phyloP scores from a whole-genome alignment of 129 eudicot genomes.

The Calendula officinalis region DNA sequence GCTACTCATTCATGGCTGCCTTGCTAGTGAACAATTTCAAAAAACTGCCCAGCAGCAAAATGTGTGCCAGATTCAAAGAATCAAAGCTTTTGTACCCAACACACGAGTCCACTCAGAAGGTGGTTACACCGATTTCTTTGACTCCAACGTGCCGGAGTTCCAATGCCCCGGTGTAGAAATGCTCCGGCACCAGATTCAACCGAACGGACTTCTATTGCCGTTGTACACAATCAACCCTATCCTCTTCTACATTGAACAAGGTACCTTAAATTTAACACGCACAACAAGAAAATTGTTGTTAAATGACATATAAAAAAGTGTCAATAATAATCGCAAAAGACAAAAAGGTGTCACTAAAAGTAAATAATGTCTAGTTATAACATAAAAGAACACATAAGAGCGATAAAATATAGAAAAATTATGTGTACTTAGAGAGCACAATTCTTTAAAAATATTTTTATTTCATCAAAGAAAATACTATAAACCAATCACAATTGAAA shows the following conservation, averaged over 20 bases:
- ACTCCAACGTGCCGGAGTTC: slow-evolving; percentile 43
- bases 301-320: too few relatives aligned
- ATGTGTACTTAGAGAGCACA: too few relatives aligned
- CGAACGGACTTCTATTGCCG: slow-evolving; percentile 56
- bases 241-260: slow-evolving; percentile 49
- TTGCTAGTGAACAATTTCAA: slow-evolving; percentile 19
- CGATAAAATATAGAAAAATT: too few relatives aligned
- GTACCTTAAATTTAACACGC: slow-evolving; percentile 16
- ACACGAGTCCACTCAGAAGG: slow-evolving; percentile 45
- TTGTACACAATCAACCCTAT: slow-evolving; percentile 53
- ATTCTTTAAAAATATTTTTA: too few relatives aligned
- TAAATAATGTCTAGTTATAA: too few relatives aligned
- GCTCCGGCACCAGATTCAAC: slow-evolving; percentile 46
- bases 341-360: too few relatives aligned
- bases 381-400: too few relatives aligned
- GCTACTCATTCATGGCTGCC: slow-evolving; percentile 31
- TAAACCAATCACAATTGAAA: too few relatives aligned
- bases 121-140: slow-evolving; percentile 69
- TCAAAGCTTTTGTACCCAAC: slow-evolving; percentile 52
- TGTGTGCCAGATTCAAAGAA: slow-evolving; percentile 43
- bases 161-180: slow-evolving; percentile 58
- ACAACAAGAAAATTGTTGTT: too few relatives aligned
- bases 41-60: slow-evolving; percentile 1
- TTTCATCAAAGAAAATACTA: too few relatives aligned
- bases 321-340: too few relatives aligned